Evolutionary conservation across 768 basidiomycete species (phyloP), one percentile per base, ranked within the genome.

Genomic region (Kondoa subrosea): DNA sequence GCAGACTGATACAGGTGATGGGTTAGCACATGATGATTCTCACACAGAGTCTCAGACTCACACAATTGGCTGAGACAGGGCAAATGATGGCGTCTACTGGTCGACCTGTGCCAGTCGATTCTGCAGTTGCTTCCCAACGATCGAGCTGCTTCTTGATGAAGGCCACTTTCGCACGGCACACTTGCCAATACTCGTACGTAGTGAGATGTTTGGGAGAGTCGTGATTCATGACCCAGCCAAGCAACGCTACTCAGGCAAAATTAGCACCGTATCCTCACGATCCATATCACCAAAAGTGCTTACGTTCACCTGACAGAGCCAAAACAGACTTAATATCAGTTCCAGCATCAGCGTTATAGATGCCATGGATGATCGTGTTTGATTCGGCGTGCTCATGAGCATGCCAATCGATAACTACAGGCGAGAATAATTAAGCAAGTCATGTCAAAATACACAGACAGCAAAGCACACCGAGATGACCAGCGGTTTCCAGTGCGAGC

Each of bases 11-110:
- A 8, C 40, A 50, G 21, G 40, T 21, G 40, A 50, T 8, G 40
- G 40, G 21, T 50, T 50, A 50, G 12, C 40, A 50, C 40, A 50
- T 50, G 12, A 50, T 50, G 40, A 8, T 50, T 21, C 12, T 21
- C 40, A 50, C 12, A 21, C n/a, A n/a, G n/a, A n/a, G n/a, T n/a
- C n/a, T n/a, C n/a, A n/a, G n/a, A n/a, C n/a, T n/a, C n/a, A n/a
- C n/a, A 56, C 40, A 32, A 1, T 56, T 27, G 3, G 66, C 59
- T 2, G 17, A 29, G 26, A 78, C 80, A 26, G 88, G 85, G 1
- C 80, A 77, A 34, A 89, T 84, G 71, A 90, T 83, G 1, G 85
- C 87, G 73, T 89, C 88, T 3, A 89, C 81, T 2, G 87, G 85
- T 1, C 88, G 77, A 1, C 85, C 86, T 0, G 86, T 89, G 0